These are phyloP conservation scores for Berberis thunbergii DNA, from an alignment of 164 flowering plant genomes.

Conservation along the genomic window DNA sequence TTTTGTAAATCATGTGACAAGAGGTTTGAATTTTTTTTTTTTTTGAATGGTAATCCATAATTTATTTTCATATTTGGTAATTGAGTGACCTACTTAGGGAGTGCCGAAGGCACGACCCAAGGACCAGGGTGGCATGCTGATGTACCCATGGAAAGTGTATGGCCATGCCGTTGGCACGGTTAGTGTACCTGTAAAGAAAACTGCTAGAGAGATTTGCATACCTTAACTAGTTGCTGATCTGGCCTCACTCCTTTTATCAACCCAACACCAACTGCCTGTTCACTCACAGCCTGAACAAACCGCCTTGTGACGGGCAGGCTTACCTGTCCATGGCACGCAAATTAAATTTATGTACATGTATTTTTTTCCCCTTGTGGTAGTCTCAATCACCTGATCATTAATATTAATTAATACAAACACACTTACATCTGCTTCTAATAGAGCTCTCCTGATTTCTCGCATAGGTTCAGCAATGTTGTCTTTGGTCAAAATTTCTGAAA, in stretches of 20 bases:
- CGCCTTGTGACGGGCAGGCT: constrained; percentile 96
- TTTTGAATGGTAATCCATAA: too few relatives aligned
- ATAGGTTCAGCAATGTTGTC: constrained; percentile 94
- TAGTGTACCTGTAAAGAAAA: not conserved
- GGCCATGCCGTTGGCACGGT: too few relatives aligned
- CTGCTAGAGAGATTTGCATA: constrained; percentile 9
- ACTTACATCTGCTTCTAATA: constrained; percentile 94
- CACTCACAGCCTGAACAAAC: constrained; percentile 86
- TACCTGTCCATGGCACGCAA: constrained; percentile 39
- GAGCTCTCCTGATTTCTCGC: constrained; percentile 96
- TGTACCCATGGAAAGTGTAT: too few relatives aligned
- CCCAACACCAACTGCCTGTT: constrained; percentile 88
- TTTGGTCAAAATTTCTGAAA: constrained; percentile 78
- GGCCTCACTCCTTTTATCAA: constrained; percentile 84
- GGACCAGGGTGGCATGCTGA: too few relatives aligned
- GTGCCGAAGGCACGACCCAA: too few relatives aligned
- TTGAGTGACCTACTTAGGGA: too few relatives aligned
- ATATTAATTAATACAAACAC: not conserved
- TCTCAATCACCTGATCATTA: not conserved
- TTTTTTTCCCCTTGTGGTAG: not conserved
- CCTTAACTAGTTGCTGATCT: constrained; percentile 97
- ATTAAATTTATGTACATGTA: not conserved
- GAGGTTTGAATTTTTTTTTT: too few relatives aligned
- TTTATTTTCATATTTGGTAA: too few relatives aligned
- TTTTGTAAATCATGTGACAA: too few relatives aligned